A percentile compares a stretch with the other conserved stretches of the same genome.
Evolutionary conservation across 768 basidiomycete species (phyloP).

Genomic region (Chalciporus piperatus): DNA sequence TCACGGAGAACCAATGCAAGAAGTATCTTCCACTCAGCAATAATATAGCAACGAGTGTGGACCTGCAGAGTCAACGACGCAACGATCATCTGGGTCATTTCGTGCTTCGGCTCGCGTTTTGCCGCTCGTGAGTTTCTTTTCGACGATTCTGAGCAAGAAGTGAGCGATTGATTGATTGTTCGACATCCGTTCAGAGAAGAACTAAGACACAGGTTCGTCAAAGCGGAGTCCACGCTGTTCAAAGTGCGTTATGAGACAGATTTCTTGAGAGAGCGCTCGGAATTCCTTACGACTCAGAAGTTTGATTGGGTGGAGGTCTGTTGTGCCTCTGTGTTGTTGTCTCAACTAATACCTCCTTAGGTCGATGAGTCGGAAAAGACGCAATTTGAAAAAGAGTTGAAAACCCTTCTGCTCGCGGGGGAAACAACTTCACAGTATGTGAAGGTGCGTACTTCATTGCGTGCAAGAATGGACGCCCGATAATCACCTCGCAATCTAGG

Average conservation of each 20-base stretch:
- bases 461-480: neutral
- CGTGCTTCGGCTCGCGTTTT: constrained; percentile 91
- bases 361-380: constrained; percentile 59
- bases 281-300: constrained; percentile 62
- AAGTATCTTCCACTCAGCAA: constrained; percentile 75
- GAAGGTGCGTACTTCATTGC: constrained; percentile 51
- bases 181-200: constrained; percentile 64
- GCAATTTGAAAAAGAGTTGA: constrained; percentile 45
- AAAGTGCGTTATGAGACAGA: constrained; percentile 74
- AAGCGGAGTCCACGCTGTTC: constrained; percentile 86
- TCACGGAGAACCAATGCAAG: constrained; percentile 60
- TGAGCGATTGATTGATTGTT: neutral
- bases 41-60: constrained; percentile 46
- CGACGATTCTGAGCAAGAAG: neutral
- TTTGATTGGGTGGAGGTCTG: constrained; percentile 66
- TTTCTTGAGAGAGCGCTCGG: constrained; percentile 50
- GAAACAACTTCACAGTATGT: constrained; percentile 43
- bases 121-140: constrained; percentile 75
- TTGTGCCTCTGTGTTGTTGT: constrained; percentile 1
- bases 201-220: constrained; percentile 80
- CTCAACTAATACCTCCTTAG: constrained; percentile 32
- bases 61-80: constrained; percentile 62
- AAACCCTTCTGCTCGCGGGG: constrained; percentile 15
- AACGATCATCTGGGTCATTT: constrained; percentile 92
- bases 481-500: constrained; percentile 43